A percentile compares a stretch with the other conserved stretches of the same genome.
phyloP scores from a whole-genome alignment of 2,329 filamentous ascomycete genomes.

The Orbilia quercus region DNA sequence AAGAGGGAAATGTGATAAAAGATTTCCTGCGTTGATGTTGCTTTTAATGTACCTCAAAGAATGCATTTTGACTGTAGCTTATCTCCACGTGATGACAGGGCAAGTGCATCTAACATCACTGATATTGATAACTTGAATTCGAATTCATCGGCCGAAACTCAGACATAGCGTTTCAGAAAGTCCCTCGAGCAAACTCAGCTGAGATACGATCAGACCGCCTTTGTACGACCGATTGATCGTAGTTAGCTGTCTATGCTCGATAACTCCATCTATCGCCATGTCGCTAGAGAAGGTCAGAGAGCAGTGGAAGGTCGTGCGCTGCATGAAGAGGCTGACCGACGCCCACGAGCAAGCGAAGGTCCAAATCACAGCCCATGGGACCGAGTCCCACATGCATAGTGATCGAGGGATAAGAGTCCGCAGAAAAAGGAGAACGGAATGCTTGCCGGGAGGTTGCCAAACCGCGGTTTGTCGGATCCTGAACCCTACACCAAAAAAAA shows the following conservation, averaged over 20 bases:
- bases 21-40: constrained; percentile 2
- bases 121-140: constrained; percentile 1
- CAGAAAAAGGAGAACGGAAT: constrained; percentile 42
- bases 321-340: constrained; percentile 20
- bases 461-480: constrained; percentile 44
- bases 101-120: too few species aligned
- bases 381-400: constrained; percentile 16
- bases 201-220: constrained; percentile 12
- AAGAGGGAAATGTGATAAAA: background rate
- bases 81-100: constrained; percentile 42
- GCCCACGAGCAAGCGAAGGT: constrained; percentile 26
- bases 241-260: constrained; percentile 16
- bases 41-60: background rate
- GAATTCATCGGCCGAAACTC: constrained; percentile 2
- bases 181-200: constrained; percentile 34
- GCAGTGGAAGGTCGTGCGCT: constrained; percentile 37
- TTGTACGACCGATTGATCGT: constrained; percentile 10
- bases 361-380: constrained; percentile 27
- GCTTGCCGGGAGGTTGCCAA: constrained; percentile 18
- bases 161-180: constrained; percentile 43
- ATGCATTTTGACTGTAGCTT: constrained; percentile 7
- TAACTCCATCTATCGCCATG: constrained; percentile 11
- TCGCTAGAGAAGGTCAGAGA: constrained; percentile 24
- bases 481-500: constrained; percentile 24
- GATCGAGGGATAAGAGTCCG: constrained; percentile 27